These are phyloP conservation scores for Melanomma pulvis-pyrius DNA, from an alignment of 495 filamentous ascomycete genomes.

Conservation along the genomic window DNA sequence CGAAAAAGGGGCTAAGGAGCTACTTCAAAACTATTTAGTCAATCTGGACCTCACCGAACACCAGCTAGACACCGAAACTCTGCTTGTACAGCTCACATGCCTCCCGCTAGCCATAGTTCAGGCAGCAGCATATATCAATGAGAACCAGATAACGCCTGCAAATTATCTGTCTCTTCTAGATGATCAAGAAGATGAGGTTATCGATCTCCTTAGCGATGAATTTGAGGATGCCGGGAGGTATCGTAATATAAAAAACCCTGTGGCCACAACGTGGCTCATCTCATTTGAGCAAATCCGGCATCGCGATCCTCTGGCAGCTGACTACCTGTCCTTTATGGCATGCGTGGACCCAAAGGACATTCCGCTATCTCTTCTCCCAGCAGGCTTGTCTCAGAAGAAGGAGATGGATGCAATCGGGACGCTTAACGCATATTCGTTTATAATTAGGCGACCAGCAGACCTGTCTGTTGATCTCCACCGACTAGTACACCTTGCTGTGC, in stretches of 20 bases:
- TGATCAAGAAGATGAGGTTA: conserved; percentile 47
- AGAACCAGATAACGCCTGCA: conserved; percentile 1
- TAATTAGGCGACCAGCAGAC: conserved; percentile 12
- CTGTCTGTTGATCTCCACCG: conserved; percentile 47
- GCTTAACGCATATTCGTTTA: conserved; percentile 46
- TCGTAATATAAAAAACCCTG: conserved; percentile 50
- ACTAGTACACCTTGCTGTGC: conserved; percentile 53
- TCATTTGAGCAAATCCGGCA: conserved; percentile 55
- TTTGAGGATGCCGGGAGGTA: conserved; percentile 55
- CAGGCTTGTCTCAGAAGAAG: conserved; percentile 27
- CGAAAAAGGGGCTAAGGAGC: neutral
- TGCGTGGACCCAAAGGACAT: conserved; percentile 51
- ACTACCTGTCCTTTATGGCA: conserved; percentile 51
- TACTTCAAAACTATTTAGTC: conserved; percentile 7
- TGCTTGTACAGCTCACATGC: conserved; percentile 11
- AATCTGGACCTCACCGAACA: neutral
- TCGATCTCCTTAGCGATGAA: conserved; percentile 53
- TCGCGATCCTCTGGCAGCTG: conserved; percentile 39
- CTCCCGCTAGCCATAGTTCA: conserved; percentile 31
- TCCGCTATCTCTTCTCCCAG: conserved; percentile 47
- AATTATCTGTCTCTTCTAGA: conserved; percentile 52
- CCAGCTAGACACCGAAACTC: too few species aligned
- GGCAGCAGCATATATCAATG: conserved; percentile 31
- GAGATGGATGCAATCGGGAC: conserved; percentile 42
- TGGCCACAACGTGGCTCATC: conserved; percentile 59